phyloP scores from a whole-genome alignment of 805 yeast genomes.

The Starmerella potacharoeniae region DNA sequence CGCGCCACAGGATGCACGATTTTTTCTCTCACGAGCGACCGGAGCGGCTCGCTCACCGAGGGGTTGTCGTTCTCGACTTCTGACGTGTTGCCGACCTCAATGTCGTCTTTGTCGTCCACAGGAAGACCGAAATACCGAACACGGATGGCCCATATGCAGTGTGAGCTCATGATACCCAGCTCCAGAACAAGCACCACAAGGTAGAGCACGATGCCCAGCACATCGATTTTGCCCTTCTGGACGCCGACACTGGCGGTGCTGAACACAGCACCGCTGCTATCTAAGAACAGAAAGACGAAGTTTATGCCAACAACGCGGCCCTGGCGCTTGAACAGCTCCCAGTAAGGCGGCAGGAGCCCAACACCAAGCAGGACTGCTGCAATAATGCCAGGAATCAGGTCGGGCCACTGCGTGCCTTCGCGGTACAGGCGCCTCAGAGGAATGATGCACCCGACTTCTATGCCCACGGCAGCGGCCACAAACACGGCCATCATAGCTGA shows the following conservation, averaged over 20 bases:
- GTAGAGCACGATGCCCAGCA: constrained; percentile 71
- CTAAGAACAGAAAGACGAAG: constrained; percentile 63
- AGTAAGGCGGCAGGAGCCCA: constrained; percentile 83
- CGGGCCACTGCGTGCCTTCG: constrained; percentile 59
- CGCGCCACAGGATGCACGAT: constrained; percentile 11
- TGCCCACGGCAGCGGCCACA: constrained; percentile 39
- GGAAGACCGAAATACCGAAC: constrained; percentile 17
- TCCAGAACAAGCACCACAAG: constrained; percentile 63
- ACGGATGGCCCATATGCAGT: constrained; percentile 52
- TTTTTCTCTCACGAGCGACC: constrained; percentile 1
- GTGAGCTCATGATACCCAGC: constrained; percentile 62
- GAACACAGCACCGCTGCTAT: constrained; percentile 71
- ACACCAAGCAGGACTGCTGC: constrained; percentile 65
- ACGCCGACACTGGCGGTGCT: constrained; percentile 55
- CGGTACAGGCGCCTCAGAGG: constrained; percentile 49
- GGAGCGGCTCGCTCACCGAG: constrained; percentile 5
- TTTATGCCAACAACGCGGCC: constrained; percentile 87
- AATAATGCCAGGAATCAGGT: constrained; percentile 62
- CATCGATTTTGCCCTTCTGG: constrained; percentile 46
- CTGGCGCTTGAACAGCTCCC: constrained; percentile 62
- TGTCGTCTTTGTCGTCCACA: constrained; percentile 5
- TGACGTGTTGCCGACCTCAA: constrained; percentile 2
- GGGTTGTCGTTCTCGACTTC: constrained; percentile 9
- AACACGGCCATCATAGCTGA: constrained; percentile 31
- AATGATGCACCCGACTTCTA: constrained; percentile 60